phyloP scores from a whole-genome alignment of 352 stramenopile species.

The Globisporangium recalcitrans region DNA sequence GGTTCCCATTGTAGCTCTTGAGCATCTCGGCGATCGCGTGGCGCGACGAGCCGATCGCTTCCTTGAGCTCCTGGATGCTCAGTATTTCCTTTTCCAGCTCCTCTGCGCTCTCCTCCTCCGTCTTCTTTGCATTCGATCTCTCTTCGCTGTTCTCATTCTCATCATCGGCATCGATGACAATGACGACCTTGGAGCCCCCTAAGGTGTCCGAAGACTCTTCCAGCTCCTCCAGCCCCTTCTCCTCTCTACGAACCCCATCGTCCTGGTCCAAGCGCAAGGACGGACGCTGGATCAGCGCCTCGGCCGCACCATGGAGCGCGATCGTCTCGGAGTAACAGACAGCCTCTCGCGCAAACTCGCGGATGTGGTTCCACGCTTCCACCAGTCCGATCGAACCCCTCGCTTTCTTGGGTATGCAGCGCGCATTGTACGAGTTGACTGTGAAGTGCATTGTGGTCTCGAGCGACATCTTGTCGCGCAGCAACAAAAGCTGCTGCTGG shows the following conservation, averaged over 20 bases:
- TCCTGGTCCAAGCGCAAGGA: conserved; percentile 19
- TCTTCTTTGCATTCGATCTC: background rate
- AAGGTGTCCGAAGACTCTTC: background rate
- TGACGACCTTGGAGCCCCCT: background rate
- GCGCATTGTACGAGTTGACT: conserved; percentile 9
- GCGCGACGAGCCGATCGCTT: background rate
- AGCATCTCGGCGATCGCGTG: conserved; percentile 4
- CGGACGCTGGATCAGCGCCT: conserved; percentile 41
- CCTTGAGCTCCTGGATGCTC: conserved; percentile 4
- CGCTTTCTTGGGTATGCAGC: background rate
- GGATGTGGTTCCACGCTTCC: conserved; percentile 14
- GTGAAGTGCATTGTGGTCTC: conserved; percentile 1
- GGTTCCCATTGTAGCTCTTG: conserved; percentile 7
- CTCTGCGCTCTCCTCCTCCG: background rate
- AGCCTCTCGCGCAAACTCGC: conserved; percentile 17
- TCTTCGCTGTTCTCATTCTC: background rate
- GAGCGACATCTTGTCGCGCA: conserved; percentile 27
- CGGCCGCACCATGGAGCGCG: conserved; percentile 34
- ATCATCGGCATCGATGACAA: conserved; percentile 2
- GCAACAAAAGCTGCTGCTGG: conserved; percentile 23
- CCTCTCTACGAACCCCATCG: background rate
- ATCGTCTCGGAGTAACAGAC: conserved; percentile 34
- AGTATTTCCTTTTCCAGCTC: background rate
- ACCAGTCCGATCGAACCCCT: background rate
- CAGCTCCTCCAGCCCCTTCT: background rate